These are phyloP conservation scores for Russula sp. DNA, from an alignment of 768 basidiomycete genomes.

Conservation along the genomic window DNA sequence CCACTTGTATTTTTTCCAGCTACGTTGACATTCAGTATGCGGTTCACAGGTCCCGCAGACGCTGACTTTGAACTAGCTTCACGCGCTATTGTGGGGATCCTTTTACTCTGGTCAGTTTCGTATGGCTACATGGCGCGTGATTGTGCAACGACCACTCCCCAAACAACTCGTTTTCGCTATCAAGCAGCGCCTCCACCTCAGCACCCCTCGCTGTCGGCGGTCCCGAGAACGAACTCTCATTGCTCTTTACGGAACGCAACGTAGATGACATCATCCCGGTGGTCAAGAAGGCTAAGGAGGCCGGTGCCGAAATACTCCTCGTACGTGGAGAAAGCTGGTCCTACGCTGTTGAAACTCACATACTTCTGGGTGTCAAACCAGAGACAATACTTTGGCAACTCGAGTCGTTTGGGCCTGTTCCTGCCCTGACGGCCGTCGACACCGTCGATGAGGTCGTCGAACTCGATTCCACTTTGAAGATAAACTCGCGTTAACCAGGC, in stretches of 20 bases:
- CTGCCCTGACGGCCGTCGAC: constrained; percentile 47
- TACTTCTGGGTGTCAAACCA: constrained; percentile 47
- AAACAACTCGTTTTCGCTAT: constrained; percentile 43
- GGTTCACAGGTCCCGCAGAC: constrained; percentile 44
- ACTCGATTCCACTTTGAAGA: too few relatives aligned
- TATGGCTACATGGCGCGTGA: constrained; percentile 59
- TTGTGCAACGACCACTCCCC: constrained; percentile 47
- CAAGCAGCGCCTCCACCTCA: constrained; percentile 36
- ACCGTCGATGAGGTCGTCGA: constrained; percentile 54
- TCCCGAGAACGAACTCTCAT: constrained; percentile 36
- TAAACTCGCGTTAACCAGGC: too few relatives aligned
- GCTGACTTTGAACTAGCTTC: constrained; percentile 55
- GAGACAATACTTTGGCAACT: constrained; percentile 53
- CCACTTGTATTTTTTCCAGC: not conserved
- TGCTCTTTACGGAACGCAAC: constrained; percentile 45
- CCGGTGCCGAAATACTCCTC: constrained; percentile 46
- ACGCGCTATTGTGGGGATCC: constrained; percentile 47
- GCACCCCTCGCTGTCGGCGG: constrained; percentile 43
- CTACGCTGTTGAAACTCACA: constrained; percentile 47
- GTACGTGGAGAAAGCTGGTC: constrained; percentile 43
- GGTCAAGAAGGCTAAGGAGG: constrained; percentile 44
- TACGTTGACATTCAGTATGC: too few relatives aligned
- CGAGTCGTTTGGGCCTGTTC: constrained; percentile 62
- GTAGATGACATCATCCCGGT: constrained; percentile 46
- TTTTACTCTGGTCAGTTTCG: constrained; percentile 50